Conservation (phyloP, 371 early-diverging fungal species). For the Rhizopus sp. region DNA sequence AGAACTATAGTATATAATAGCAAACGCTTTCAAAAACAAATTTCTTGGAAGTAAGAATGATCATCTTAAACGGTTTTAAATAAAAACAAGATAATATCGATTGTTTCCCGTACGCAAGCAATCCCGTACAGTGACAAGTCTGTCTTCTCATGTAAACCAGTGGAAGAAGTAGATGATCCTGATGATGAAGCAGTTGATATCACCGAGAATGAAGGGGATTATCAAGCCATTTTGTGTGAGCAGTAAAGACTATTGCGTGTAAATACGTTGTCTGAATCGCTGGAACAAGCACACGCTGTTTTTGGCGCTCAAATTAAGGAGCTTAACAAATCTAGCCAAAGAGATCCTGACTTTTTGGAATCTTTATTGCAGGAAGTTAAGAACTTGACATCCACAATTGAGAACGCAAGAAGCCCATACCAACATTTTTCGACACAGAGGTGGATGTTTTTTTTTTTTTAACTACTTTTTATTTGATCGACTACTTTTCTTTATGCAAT, state of each 20-base stretch:
- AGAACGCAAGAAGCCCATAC: not conserved
- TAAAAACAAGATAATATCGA: no score
- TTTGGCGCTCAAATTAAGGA: not conserved
- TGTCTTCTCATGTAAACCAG: not conserved
- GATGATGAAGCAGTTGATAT: not conserved
- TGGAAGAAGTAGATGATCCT: not conserved
- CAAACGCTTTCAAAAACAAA: no score
- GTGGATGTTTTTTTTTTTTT: not conserved
- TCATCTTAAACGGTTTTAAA: no score
- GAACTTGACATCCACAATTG: not conserved
- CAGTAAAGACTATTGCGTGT: not conserved
- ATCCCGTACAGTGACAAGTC: not conserved
- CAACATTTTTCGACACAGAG: slow-evolving; percentile 1
- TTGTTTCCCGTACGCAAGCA: not conserved
- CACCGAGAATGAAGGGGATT: not conserved
- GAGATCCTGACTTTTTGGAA: slow-evolving; percentile 3
- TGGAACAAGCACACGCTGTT: not conserved
- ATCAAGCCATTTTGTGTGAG: not conserved
- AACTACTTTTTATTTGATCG: no score
- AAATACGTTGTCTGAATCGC: not conserved
- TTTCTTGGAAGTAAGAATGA: no score
- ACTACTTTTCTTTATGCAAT: no score
- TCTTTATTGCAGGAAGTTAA: not conserved
- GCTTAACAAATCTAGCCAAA: not conserved
- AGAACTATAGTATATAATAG: no score